Evolutionary conservation across 2,329 filamentous ascomycete species (phyloP).

Genomic region (Endoconidiophora polonica): DNA sequence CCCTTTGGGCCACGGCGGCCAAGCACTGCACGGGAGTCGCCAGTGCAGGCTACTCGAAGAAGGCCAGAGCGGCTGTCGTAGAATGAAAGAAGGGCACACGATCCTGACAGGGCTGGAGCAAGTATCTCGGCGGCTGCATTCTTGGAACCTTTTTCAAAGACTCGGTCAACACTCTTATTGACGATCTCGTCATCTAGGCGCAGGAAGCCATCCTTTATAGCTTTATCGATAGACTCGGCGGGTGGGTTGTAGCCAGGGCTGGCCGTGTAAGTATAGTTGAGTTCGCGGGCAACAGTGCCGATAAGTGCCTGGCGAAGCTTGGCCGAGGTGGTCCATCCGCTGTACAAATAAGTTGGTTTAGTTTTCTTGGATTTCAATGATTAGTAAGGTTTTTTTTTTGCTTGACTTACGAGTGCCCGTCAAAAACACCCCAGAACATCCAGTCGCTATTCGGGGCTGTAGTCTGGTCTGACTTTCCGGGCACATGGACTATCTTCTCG

Average conservation of each 20-base stretch:
- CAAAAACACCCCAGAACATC: constrained; percentile 99
- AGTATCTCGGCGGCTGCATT: constrained; percentile 80
- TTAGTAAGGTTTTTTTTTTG: constrained; percentile 1
- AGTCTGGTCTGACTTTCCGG: constrained; percentile 32
- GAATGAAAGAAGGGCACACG: constrained; percentile 88
- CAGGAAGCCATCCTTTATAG: constrained; percentile 84
- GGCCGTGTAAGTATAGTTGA: constrained; percentile 80
- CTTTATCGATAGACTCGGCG: constrained; percentile 66
- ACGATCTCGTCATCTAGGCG: constrained; percentile 88
- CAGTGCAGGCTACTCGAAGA: constrained; percentile 84
- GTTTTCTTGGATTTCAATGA: constrained; percentile 38
- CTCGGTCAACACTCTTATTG: constrained; percentile 79
- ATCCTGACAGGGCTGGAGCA: constrained; percentile 87
- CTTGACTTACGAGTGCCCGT: constrained; percentile 68
- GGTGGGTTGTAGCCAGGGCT: constrained; percentile 46
- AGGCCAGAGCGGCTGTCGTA: constrained; percentile 81
- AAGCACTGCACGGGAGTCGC: constrained; percentile 87
- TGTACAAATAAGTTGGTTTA: constrained; percentile 21
- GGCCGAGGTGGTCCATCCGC: constrained; percentile 94
- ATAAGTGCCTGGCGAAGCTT: constrained; percentile 88
- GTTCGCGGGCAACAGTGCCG: constrained; percentile 77
- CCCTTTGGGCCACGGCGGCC: constrained; percentile 62
- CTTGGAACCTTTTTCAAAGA: constrained; percentile 77
- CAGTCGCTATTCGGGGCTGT: constrained; percentile 56
- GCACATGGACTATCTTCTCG: constrained; percentile 91